phyloP scores from a whole-genome alignment of 208 protist species.

The Wallacemonas sp. region DNA sequence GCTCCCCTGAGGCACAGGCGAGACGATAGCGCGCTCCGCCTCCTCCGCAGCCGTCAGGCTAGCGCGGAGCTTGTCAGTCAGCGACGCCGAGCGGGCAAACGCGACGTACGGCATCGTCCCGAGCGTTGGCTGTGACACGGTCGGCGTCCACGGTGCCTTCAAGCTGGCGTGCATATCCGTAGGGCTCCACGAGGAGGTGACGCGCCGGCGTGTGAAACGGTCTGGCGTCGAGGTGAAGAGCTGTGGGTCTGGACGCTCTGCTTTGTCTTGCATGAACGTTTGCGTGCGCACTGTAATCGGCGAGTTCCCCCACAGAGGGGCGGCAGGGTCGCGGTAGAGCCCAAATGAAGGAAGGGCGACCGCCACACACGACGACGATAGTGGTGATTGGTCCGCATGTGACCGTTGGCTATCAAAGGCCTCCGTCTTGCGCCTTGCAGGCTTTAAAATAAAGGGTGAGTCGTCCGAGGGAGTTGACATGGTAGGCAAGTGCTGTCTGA shows the following conservation, averaged over 20 bases:
- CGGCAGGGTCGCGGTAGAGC: not conserved
- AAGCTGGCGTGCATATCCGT: not conserved
- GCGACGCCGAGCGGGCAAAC: not conserved
- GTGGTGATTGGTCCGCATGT: too few relatives aligned
- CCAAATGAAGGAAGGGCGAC: not conserved
- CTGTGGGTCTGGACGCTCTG: not conserved
- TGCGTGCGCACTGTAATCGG: not conserved
- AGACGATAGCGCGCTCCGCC: not conserved
- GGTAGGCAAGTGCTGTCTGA: too few relatives aligned
- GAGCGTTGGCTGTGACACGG: not conserved
- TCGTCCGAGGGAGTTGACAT: too few relatives aligned
- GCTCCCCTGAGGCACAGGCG: not conserved
- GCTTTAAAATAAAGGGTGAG: too few relatives aligned
- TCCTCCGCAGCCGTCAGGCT: not conserved
- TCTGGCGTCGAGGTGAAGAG: not conserved
- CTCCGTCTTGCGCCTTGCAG: too few relatives aligned
- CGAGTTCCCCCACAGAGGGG: not conserved
- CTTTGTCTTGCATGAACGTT: not conserved
- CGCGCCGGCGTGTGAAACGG: not conserved
- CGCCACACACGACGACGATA: not conserved
- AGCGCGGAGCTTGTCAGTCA: not conserved
- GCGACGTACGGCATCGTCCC: conserved; percentile 1
- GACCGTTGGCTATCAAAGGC: too few relatives aligned
- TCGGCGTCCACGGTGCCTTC: not conserved
- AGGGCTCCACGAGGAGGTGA: not conserved